phyloP scores from a whole-genome alignment of 768 basidiomycete species.

The Kwoniella bestiolae region DNA sequence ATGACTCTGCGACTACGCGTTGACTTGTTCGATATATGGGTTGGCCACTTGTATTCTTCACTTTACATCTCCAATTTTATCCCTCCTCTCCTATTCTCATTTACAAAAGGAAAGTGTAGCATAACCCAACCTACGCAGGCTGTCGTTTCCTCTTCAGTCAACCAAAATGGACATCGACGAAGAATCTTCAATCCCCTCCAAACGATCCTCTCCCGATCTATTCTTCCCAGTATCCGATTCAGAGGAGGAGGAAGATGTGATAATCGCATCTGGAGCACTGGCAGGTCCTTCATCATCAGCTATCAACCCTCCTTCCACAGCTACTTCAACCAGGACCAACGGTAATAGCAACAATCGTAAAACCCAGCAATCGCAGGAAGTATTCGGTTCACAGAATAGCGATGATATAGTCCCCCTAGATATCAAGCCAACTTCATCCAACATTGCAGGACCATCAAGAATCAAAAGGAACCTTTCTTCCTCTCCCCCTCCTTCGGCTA shows the following conservation, averaged over 20 bases:
- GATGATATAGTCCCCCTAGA: conserved; percentile 36
- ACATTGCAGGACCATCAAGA: conserved; percentile 28
- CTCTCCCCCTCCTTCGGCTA: conserved; percentile 21
- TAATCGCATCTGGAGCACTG: not conserved
- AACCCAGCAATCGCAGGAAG: not conserved
- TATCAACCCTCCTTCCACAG: not conserved
- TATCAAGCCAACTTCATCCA: conserved; percentile 11
- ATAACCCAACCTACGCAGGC: no score
- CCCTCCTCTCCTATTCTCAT: no score
- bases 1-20: conserved; percentile 2
- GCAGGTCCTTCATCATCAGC: conserved; percentile 26
- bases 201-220: conserved; percentile 46
- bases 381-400: conserved; percentile 25
- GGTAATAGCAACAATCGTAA: not conserved
- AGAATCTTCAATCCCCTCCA: conserved; percentile 3
- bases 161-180: conserved; percentile 6
- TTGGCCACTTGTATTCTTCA: not conserved
- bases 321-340: not conserved
- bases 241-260: conserved; percentile 39
- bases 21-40: not conserved
- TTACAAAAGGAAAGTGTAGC: not conserved
- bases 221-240: conserved; percentile 49
- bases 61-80: no score
- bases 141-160: no score
- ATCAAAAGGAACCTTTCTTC: conserved; percentile 13